Base-by-base conservation (phyloP, 2,329 filamentous ascomycete species). In the Sporothrix globosa region DNA sequence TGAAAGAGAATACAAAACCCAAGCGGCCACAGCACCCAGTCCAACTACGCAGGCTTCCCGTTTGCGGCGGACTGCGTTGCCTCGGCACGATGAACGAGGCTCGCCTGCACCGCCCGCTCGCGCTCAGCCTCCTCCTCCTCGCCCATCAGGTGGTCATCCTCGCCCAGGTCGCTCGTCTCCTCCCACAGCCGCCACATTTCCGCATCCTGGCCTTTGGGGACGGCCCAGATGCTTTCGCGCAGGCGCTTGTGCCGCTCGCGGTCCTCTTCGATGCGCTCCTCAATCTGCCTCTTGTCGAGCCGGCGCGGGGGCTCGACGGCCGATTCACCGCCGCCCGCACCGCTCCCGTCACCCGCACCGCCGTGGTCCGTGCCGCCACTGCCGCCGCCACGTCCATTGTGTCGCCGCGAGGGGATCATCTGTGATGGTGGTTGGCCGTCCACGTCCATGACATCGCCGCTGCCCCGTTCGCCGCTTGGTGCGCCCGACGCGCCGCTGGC, bases 241-340 rank as follows among this genome's bases (percentile, higher is more conserved):
- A 95, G 83, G 56, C 95, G 84, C 84, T 99, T 99, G 80, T 99
- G 96, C 56, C 96, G 85, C 80, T 99, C 96, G 3, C 96, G 85
- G 80, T 99, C 96, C 81, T 99, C 96, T 76, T 99, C 96, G 73
- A 99, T 97, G 53, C 96, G 86, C 82, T 98, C 94, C 81, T 98
- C 94, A 68, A 97, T 92, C 81, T 97, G 92, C 70, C 91, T 87
- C 81, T 95, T 96, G 77, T 97, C 92, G 67, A 96, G 79, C 19
- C 82, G 79, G 39, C 81, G 80, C 1, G 61, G 58, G 2, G 46
- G 41, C 19, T 58, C 48, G 5, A 78, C 74, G 46, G 73, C 73
- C 34, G 76, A 71, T 73, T 77, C 60, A 74, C 76, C 71, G 76
- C 75, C 80, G 11, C 48, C 73, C 69, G 78, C 56, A 48, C 81